These are phyloP conservation scores for Xerocomellus amylosporus DNA, from an alignment of 768 basidiomycete genomes.

Conservation along the genomic window DNA sequence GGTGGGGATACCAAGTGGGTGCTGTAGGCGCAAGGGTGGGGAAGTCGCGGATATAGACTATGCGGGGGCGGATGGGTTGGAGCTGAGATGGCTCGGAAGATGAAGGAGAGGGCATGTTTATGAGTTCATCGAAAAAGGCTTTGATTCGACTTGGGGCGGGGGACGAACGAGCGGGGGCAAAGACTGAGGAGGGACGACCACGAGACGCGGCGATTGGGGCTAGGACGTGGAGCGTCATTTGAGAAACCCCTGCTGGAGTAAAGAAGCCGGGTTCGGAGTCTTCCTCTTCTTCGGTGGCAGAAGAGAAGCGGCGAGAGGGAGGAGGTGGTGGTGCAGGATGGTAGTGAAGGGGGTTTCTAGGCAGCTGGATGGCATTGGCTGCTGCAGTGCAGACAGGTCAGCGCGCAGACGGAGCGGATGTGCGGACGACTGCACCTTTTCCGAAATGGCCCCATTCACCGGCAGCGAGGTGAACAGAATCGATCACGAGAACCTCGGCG, in stretches of 20 bases:
- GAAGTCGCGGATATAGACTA: conserved; percentile 84
- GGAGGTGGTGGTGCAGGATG: conserved; percentile 31
- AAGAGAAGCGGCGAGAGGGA: conserved; percentile 26
- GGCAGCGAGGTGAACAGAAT: conserved; percentile 79
- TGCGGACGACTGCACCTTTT: conserved; percentile 46
- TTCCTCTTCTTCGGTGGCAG: conserved; percentile 40
- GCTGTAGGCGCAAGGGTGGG: conserved; percentile 70
- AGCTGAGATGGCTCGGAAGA: conserved; percentile 28
- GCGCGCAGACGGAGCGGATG: background rate
- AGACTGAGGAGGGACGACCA: conserved; percentile 31
- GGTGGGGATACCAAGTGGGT: conserved; percentile 74
- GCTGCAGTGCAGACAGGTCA: conserved; percentile 42
- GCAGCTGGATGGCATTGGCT: conserved; percentile 63
- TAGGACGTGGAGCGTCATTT: conserved; percentile 48
- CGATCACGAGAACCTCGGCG: conserved; percentile 81
- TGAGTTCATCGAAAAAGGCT: conserved; percentile 71
- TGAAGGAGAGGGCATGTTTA: conserved; percentile 53
- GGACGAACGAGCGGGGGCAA: conserved; percentile 40
- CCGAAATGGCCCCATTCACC: conserved; percentile 89
- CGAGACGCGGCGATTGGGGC: conserved; percentile 36
- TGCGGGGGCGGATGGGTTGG: conserved; percentile 49
- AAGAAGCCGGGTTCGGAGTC: conserved; percentile 50
- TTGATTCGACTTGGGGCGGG: conserved; percentile 56
- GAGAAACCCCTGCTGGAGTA: conserved; percentile 34
- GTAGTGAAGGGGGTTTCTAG: conserved; percentile 77